Base-by-base conservation (phyloP, 129 eudicot species). In the Chrysanthemum seticuspe region DNA sequence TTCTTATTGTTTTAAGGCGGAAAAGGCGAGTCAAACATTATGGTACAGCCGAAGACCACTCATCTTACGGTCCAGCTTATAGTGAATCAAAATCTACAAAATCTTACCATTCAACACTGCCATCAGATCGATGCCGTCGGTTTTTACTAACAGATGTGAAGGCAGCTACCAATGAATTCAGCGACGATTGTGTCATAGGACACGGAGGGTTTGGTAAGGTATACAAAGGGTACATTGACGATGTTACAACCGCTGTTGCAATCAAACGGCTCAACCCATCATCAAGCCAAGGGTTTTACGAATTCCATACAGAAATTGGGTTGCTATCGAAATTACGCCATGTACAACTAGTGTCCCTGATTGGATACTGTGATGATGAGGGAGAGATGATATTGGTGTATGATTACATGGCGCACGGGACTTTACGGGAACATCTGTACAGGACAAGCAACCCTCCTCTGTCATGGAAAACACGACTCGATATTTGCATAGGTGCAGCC, bases 401-500 rank as follows among this genome's bases (percentile, higher is more conserved):
- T 15, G 82, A 78, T 64, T 83, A 87, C 76, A 84, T 87, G 86
- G 70, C 83, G 34, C 56, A 81, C 13, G 83, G 91, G 19, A 83
- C 86, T 0, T 73, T 83, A 0, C 78, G 84, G 0, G 77, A 83
- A 53, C 86, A 83, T 73, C 71, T 86, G 6, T 84, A 67, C 73
- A 77, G 58, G 18, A 63, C 79, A 4, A 59, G 68, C 16, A 87
- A 81, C 21, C 54, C 86, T 21, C 81, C 76, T 11, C n/a, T 83
- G 36, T 13, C 81, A 8, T 87, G 92, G 88, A 79, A 81, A 27
- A 67, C 62, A 23, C 84, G 92, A 13, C 88, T 87, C 1, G 63
- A 67, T 7, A 84, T 87, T 54, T 84, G 86, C 80, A 76, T 87
- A 5, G 92, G 92, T 4, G 84, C 86, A 23, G 91, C 91, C 6